phyloP scores from a whole-genome alignment of 768 basidiomycete species.

The Lyophyllum semitale region DNA sequence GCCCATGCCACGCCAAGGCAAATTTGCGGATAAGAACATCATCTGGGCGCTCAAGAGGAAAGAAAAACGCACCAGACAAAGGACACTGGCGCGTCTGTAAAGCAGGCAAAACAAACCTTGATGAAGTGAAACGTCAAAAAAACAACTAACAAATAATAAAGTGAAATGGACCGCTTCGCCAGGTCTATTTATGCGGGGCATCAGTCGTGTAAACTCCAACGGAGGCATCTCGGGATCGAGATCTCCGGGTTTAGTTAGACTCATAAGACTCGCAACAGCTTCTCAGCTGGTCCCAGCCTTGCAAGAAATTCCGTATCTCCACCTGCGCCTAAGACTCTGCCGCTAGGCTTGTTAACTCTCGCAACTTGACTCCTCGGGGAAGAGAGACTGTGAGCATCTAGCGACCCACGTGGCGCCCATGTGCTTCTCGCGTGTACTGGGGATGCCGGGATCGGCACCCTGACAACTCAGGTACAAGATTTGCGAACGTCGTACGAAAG shows the following conservation, averaged over 20 bases:
- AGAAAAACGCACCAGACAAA: conserved; percentile 10
- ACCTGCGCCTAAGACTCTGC: conserved; percentile 7
- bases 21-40: neutral
- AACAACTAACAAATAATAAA: conserved; percentile 14
- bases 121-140: neutral
- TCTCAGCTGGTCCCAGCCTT: too few relatives aligned
- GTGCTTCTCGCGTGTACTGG: conserved; percentile 25
- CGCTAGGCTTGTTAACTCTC: neutral
- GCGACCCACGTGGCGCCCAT: conserved; percentile 39
- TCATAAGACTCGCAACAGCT: conserved; percentile 20
- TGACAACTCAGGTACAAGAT: conserved; percentile 7
- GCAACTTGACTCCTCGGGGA: neutral
- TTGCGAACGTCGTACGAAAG: neutral
- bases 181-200: conserved; percentile 35
- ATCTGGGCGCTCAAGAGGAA: neutral
- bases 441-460: conserved; percentile 15
- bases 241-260: conserved; percentile 43
- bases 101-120: conserved; percentile 4
- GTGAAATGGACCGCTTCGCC: conserved; percentile 33
- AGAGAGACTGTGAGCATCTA: neutral
- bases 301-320: conserved; percentile 8
- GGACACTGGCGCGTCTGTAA: neutral
- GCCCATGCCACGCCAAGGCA: too few relatives aligned
- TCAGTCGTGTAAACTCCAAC: conserved; percentile 39
- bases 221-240: conserved; percentile 41